A percentile compares a stretch with the other conserved stretches of the same genome.
phyloP scores from a whole-genome alignment of 2,329 filamentous ascomycete genomes.

The Diaporthe citrichinensis region DNA sequence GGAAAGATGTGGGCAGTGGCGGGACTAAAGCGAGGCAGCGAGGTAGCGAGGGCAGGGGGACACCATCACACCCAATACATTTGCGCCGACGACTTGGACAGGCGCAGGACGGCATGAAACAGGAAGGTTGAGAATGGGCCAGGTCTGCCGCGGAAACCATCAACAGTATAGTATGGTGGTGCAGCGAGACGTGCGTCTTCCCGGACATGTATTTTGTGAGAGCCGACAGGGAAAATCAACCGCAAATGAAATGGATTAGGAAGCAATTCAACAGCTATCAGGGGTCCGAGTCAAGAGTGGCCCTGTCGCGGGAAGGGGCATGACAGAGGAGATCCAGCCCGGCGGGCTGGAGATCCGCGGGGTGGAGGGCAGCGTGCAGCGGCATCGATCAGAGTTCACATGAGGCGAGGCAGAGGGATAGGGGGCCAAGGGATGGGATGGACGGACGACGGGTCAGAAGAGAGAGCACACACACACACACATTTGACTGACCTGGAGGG shows the following conservation, averaged over 20 bases:
- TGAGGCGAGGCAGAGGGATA: slow-evolving; percentile 23
- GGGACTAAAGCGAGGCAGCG: slow-evolving; percentile 35
- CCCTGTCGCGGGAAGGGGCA: slow-evolving; percentile 38
- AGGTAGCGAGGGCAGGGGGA: slow-evolving; percentile 30
- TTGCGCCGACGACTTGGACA: slow-evolving; percentile 27
- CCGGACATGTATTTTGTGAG: background rate
- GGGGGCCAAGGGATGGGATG: background rate
- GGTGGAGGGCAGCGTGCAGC: slow-evolving; percentile 22
- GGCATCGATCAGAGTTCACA: slow-evolving; percentile 17
- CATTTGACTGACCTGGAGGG: slow-evolving; percentile 35
- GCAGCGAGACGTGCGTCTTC: background rate
- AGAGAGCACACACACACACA: background rate
- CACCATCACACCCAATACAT: slow-evolving; percentile 24
- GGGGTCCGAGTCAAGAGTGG: slow-evolving; percentile 32
- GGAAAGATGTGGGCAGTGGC: slow-evolving; percentile 36
- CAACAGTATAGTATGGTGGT: background rate
- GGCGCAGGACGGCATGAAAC: slow-evolving; percentile 18
- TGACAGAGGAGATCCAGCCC: slow-evolving; percentile 34
- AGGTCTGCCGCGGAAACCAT: background rate
- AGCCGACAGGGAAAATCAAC: background rate
- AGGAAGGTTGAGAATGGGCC: slow-evolving; percentile 8
- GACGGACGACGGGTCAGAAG: background rate
- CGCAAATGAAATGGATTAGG: background rate
- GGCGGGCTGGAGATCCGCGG: slow-evolving; percentile 31
- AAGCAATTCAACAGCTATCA: slow-evolving; percentile 2